These are phyloP conservation scores for Calonectria multiphialidica DNA, from an alignment of 2,329 filamentous ascomycete genomes.

Conservation along the genomic window DNA sequence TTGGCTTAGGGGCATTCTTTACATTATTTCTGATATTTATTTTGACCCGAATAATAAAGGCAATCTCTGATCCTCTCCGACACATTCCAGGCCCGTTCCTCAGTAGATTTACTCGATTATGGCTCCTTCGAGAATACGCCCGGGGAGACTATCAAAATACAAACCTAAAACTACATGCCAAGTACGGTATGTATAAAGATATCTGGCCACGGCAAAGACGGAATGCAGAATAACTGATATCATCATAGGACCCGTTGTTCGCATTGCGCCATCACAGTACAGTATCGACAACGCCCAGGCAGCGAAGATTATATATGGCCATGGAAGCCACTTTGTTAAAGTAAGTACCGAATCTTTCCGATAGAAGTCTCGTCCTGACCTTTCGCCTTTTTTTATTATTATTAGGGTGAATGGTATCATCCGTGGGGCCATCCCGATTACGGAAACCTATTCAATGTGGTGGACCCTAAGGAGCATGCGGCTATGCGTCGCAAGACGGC, in stretches of 20 bases:
- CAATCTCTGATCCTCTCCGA: not conserved
- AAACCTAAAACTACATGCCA: not conserved
- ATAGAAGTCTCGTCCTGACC: not conserved
- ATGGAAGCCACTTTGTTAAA: not conserved
- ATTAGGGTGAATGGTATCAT: not conserved
- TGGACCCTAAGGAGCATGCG: not conserved
- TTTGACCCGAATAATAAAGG: not conserved
- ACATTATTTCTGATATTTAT: not conserved
- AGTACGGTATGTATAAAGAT: not conserved
- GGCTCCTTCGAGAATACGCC: not conserved
- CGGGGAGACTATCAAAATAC: not conserved
- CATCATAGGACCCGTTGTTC: not conserved
- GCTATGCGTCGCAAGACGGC: not conserved
- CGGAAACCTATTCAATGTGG: not conserved
- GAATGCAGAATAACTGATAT: not conserved
- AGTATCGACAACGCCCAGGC: not conserved
- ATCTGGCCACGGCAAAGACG: too few relatives aligned
- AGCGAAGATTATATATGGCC: not conserved
- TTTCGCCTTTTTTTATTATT: too few relatives aligned
- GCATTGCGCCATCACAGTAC: not conserved
- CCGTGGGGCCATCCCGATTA: not conserved
- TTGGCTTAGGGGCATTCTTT: not conserved
- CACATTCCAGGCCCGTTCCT: not conserved
- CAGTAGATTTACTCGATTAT: not conserved
- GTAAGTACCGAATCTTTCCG: not conserved